Evolutionary conservation across 2,329 filamentous ascomycete species (phyloP), one percentile per base, ranked within the genome.

Genomic region (Geoglossum cookeanum): DNA sequence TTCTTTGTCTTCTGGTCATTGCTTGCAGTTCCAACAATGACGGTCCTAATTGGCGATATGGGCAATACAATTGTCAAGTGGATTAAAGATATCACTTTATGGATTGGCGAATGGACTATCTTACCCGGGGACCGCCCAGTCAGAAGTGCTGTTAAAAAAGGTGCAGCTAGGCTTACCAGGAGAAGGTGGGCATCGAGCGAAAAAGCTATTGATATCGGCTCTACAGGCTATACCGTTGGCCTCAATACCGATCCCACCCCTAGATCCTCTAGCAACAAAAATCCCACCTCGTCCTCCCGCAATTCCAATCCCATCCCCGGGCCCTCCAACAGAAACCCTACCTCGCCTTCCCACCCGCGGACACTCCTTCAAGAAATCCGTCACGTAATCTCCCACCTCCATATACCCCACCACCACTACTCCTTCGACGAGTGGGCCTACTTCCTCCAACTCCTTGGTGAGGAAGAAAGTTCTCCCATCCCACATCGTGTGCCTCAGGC

Each of bases 1-100:
- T 78, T 79, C 61, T 79, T 78, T 62, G 74, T 79, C 1, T 72
- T 79, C 59, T 79, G 77, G 77, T 75, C 73, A 13, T 64, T 79
- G 4, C 66, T 79, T 7, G 76, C 76, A 0, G 71, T 79, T 0
- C 76, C 77, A 0, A 75, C 74, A 0, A 68, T 79, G 51, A 78
- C 77, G 0, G 75, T 77, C 29, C 67, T 77, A 37, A 78, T 76
- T 61, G 73, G 68, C 57, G 74, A 77, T 59, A 76, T 78, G 74
- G 74, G 74, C 13, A 74, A 65, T 52, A 78, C 75, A 0, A 72
- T 78, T 8, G 74, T 80, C 59, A 76, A 76, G 59, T 67, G 68
- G 7, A 73, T 80, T 65, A 72, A 74, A 27, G 75, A 80, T 53
- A 58, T 74, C n/a, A 78, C 76, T 0, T 72, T 77, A n/a, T 78